Percentiles rank a stretch among this genome's conserved stretches.
These are phyloP conservation scores for Theileria sp. DNA, from an alignment of 169 alveolate genomes.

Conservation along the genomic window DNA sequence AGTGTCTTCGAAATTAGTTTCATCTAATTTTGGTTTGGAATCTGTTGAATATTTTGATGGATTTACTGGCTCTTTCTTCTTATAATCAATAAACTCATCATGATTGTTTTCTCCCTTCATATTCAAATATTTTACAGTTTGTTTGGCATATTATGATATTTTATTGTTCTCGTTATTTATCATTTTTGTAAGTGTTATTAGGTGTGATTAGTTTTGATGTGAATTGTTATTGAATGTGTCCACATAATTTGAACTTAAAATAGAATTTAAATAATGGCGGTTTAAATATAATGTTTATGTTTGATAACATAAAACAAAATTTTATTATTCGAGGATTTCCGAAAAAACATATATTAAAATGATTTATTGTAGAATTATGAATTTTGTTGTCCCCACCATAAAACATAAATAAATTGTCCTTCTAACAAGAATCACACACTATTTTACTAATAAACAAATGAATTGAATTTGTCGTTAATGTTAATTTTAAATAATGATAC, in stretches of 20 bases:
- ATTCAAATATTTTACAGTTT: conserved; percentile 1
- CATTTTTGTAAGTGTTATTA: not conserved
- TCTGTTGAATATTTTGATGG: not conserved
- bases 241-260: not conserved
- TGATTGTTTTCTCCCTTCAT: not conserved
- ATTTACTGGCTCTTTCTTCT: not conserved
- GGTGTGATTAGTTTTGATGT: not conserved
- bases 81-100: not conserved
- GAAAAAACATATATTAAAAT: not conserved
- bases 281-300: not conserved
- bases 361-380: not conserved
- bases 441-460: not conserved
- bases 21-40: not conserved
- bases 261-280: not conserved
- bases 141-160: not conserved
- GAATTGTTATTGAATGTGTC: not conserved
- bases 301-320: not conserved
- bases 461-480: not conserved
- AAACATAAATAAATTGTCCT: not conserved
- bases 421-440: conserved; percentile 4
- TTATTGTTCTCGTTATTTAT: not conserved
- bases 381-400: conserved; percentile 9
- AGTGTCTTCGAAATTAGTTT: not conserved
- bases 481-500: conserved; percentile 14
- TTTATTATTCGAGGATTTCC: not conserved